Evolutionary conservation across 2,329 filamentous ascomycete species (phyloP), one percentile per base, ranked within the genome.

Genomic region (Venturia carpophila): DNA sequence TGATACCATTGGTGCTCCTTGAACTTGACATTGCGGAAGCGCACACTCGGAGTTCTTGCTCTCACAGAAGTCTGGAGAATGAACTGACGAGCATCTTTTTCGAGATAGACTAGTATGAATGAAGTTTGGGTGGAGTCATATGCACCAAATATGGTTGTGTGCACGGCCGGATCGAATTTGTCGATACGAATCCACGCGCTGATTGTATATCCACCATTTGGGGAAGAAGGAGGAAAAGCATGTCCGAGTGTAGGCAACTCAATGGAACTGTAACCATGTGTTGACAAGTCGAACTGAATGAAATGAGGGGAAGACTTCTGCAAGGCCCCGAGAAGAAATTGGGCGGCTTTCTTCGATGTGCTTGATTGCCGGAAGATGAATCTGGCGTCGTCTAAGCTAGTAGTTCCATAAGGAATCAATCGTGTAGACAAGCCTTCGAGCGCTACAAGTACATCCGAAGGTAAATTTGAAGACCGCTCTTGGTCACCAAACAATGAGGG

Each of bases 121-220:
- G 94, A 99, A 5, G 90, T 91, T 75, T 97, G 93, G 5, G 86
- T 91, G 3, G 88, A 82, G 76, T 99, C 94, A 75, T 95, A 97
- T 10, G 94, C 91, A 34, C 94, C 94, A 74, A 99, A 99, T 17
- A 99, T 83, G 0, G 94, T 99, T 0, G 94, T 99, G 74, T 99
- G 94, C 19, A 89, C 87, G 58, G 85, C 84, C 5, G 84, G 79
- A 74, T 99, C 95, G 74, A 94, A 97, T 49, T 86, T 81, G 74
- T 97, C 92, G 67, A 99, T 85, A 24, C 89, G 86, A 62, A 96
- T 84, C 94, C 94, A 99, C 0, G 91, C 85, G 58, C 90, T 85
- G 67, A 99, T 88, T 0, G 92, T 96, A 77, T 97, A 99, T 24
- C 94, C 95, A 41, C 78, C 75, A n/a, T 82, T 80, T 11, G 87